Conservation (phyloP, 352 stramenopile genomes). For the Globisporangium viniferum region DNA sequence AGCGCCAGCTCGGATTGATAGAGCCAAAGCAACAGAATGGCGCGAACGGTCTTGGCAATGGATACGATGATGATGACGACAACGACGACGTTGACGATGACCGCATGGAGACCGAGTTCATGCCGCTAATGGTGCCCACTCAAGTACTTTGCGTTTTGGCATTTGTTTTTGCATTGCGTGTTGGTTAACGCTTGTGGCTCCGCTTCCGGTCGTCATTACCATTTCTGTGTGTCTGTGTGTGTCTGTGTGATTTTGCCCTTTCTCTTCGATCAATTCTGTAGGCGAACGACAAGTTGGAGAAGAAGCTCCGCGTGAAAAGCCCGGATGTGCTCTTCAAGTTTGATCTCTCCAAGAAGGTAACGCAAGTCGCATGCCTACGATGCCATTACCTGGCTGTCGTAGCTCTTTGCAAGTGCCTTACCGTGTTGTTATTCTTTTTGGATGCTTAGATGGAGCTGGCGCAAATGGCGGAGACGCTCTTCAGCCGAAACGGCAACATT, state of each 20-base stretch:
- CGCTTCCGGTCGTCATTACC: constrained; percentile 4
- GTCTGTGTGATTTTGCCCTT: background rate
- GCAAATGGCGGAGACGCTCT: constrained; percentile 80
- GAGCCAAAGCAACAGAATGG: constrained; percentile 1
- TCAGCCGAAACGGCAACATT: constrained; percentile 55
- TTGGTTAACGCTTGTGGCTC: background rate
- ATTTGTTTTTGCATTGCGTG: background rate
- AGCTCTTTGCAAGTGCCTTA: background rate
- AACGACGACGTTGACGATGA: constrained; percentile 38
- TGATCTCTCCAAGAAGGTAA: constrained; percentile 75
- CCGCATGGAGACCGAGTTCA: constrained; percentile 50
- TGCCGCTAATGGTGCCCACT: constrained; percentile 71
- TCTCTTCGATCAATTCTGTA: constrained; percentile 11
- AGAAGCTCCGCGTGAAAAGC: constrained; percentile 38
- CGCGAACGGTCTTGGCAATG: background rate
- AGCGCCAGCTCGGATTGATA: constrained; percentile 35
- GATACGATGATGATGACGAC: constrained; percentile 21
- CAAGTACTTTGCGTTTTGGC: constrained; percentile 44
- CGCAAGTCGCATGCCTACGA: too few species aligned
- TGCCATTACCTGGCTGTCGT: too few species aligned
- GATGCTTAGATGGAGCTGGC: constrained; percentile 72
- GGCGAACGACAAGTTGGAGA: constrained; percentile 56
- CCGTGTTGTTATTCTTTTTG: background rate
- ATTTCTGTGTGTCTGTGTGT: constrained; percentile 1
- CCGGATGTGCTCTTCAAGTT: constrained; percentile 44